Evolutionary conservation across 1,284 basidiomycete species (phyloP).

Genomic region (Trametes polyzona): DNA sequence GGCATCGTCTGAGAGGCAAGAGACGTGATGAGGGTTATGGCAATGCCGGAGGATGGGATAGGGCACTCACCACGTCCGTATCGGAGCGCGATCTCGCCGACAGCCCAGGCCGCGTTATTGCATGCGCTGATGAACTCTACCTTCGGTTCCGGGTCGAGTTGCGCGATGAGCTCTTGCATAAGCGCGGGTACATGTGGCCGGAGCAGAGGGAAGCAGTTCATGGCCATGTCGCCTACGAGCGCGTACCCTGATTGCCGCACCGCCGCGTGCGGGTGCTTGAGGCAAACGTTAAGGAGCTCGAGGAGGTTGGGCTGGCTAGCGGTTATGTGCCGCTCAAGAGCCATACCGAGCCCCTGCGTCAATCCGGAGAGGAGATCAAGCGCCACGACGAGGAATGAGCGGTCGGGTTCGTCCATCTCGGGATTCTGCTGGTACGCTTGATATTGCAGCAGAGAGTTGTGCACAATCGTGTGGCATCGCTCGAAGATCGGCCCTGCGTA

Average conservation of each 20-base stretch:
- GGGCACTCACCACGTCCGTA: slow-evolving; percentile 69
- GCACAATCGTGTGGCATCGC: slow-evolving; percentile 88
- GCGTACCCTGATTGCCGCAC: slow-evolving; percentile 98
- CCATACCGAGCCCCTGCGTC: slow-evolving; percentile 89
- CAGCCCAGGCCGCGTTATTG: slow-evolving; percentile 99
- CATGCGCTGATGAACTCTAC: slow-evolving; percentile 94
- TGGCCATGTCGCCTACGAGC: slow-evolving; percentile 96
- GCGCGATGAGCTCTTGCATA: slow-evolving; percentile 88
- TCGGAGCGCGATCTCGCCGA: slow-evolving; percentile 93
- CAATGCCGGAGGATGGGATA: background rate
- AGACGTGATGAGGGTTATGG: slow-evolving; percentile 18
- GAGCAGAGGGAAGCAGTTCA: slow-evolving; percentile 89
- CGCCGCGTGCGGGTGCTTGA: slow-evolving; percentile 94
- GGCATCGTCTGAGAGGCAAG: slow-evolving; percentile 56
- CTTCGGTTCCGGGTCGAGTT: slow-evolving; percentile 91
- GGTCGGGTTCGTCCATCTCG: slow-evolving; percentile 91
- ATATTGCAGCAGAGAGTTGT: slow-evolving; percentile 81
- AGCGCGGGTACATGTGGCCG: slow-evolving; percentile 85
- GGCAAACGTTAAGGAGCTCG: slow-evolving; percentile 78
- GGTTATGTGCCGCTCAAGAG: slow-evolving; percentile 74
- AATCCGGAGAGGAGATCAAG: slow-evolving; percentile 95
- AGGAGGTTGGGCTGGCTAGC: slow-evolving; percentile 78
- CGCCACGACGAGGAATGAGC: slow-evolving; percentile 96
- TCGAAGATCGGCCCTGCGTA: slow-evolving; percentile 94
- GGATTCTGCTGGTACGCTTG: slow-evolving; percentile 84